Conservation (phyloP, 768 basidiomycete species). For the Terana coerulea region DNA sequence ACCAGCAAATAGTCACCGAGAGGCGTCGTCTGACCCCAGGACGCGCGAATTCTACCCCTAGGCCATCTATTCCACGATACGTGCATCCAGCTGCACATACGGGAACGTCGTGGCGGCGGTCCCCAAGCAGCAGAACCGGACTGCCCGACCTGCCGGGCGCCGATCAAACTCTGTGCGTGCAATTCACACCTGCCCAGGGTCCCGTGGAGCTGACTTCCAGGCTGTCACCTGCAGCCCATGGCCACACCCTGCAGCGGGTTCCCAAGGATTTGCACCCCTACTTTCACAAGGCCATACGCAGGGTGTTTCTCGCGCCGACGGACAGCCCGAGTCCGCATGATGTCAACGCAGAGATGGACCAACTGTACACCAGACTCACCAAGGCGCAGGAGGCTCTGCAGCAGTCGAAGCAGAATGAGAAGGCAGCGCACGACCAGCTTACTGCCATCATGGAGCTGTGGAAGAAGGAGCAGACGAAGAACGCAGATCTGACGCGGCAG, state of each 20-base stretch:
- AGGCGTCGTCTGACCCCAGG: neutral
- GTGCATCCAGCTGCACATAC: conserved; percentile 1
- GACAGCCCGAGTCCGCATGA: neutral
- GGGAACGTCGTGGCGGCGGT: neutral
- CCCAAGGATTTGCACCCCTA: neutral
- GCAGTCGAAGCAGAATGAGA: neutral
- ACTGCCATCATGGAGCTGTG: neutral
- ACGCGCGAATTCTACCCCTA: neutral
- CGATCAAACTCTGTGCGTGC: conserved; percentile 10
- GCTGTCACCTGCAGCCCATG: neutral
- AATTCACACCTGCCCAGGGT: neutral
- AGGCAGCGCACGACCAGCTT: neutral
- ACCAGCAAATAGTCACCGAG: neutral
- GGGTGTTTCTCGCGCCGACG: conserved; percentile 1
- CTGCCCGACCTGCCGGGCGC: conserved; percentile 8
- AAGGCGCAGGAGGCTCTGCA: neutral
- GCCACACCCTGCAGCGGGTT: neutral
- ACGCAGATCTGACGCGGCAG: conserved; percentile 1
- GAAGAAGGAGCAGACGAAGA: conserved; percentile 4
- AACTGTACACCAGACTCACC: neutral
- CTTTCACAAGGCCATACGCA: neutral
- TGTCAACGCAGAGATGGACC: neutral
- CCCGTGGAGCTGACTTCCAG: neutral
- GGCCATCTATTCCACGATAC: conserved; percentile 10
- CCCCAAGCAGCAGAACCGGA: neutral